These are phyloP conservation scores for Wickerhamiella pararugosa DNA, from an alignment of 1,139 yeast species.

Conservation along the genomic window DNA sequence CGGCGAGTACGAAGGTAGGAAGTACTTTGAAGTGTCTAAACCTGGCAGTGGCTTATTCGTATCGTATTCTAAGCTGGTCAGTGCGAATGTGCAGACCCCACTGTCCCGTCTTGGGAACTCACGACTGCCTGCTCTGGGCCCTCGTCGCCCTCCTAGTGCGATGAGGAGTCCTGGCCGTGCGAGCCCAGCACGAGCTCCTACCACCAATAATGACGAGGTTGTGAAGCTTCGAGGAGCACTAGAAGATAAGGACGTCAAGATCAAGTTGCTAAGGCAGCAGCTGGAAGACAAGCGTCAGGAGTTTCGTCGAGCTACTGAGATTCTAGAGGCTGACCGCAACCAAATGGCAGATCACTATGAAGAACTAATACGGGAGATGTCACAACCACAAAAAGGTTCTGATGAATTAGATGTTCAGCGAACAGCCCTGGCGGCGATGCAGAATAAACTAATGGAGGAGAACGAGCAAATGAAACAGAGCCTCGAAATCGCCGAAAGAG, in stretches of 20 bases:
- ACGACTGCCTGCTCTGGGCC: constrained; percentile 2
- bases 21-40: constrained; percentile 46
- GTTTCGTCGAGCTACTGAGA: constrained; percentile 20
- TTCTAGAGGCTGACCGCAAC: constrained; percentile 16
- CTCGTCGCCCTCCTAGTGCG: neutral
- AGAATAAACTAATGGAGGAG: constrained; percentile 15
- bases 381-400: constrained; percentile 4
- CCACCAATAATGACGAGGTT: neutral
- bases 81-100: constrained; percentile 12
- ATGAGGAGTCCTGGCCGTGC: neutral
- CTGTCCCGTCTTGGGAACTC: constrained; percentile 3
- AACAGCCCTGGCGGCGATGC: constrained; percentile 16
- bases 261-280: constrained; percentile 14
- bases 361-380: constrained; percentile 5
- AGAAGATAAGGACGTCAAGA: constrained; percentile 7
- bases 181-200: neutral
- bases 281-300: constrained; percentile 23
- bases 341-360: constrained; percentile 11
- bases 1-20: constrained; percentile 49
- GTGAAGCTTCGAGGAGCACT: constrained; percentile 5
- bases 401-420: constrained; percentile 15
- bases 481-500: constrained; percentile 5
- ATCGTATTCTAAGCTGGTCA: constrained; percentile 47
- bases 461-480: constrained; percentile 11
- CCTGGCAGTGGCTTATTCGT: constrained; percentile 65